These are phyloP conservation scores for Glutinoglossum americanum DNA, from an alignment of 495 filamentous ascomycete genomes.

Conservation along the genomic window DNA sequence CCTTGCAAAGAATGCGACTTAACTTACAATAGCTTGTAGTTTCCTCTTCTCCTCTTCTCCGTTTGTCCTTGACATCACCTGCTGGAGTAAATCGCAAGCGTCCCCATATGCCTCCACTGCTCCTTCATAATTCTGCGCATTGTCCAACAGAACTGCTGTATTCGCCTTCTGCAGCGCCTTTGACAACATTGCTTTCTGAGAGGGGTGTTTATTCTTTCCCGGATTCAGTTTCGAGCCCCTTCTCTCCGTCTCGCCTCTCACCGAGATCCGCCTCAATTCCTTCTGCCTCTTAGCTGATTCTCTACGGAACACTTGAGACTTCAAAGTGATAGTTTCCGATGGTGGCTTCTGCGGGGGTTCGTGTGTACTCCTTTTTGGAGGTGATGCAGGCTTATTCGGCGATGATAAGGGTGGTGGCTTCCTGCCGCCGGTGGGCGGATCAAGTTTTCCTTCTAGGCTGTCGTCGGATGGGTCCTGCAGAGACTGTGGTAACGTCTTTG, in stretches of 20 bases:
- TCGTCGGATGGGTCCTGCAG: neutral
- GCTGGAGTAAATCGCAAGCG: slow-evolving; percentile 61
- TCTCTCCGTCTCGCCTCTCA: neutral
- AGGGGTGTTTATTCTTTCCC: slow-evolving; percentile 21
- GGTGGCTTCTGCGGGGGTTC: neutral
- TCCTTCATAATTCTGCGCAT: slow-evolving; percentile 82
- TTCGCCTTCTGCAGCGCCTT: slow-evolving; percentile 88
- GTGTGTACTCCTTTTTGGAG: neutral
- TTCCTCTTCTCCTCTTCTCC: slow-evolving; percentile 70
- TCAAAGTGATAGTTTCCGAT: neutral
- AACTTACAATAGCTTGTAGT: slow-evolving; percentile 75
- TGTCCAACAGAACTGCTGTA: slow-evolving; percentile 82
- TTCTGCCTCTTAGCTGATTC: neutral
- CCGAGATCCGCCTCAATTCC: neutral
- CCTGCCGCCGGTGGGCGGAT: neutral
- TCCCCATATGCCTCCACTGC: slow-evolving; percentile 82
- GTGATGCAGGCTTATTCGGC: neutral
- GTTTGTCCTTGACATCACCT: slow-evolving; percentile 67
- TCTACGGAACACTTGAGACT: neutral
- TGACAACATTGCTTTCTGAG: slow-evolving; percentile 82
- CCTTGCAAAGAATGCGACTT: neutral
- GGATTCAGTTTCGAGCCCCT: neutral
- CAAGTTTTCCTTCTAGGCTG: neutral
- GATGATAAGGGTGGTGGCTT: neutral
- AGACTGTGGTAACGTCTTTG: neutral